These are phyloP conservation scores for Papilionanthe hybrid DNA, from an alignment of 116 monocot genomes.

Conservation along the genomic window DNA sequence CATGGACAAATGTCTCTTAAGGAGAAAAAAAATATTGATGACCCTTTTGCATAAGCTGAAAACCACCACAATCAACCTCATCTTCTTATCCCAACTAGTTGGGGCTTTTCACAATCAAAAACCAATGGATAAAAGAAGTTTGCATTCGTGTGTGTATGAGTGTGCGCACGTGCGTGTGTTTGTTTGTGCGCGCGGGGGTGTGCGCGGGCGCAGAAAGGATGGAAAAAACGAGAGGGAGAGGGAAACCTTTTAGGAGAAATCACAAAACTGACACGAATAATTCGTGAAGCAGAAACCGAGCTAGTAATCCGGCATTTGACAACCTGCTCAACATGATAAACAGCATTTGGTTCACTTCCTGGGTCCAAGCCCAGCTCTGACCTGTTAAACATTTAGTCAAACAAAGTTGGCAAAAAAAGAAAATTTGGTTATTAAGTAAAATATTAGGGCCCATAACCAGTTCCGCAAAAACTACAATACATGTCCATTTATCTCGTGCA, in stretches of 20 bases:
- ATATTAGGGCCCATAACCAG: neutral
- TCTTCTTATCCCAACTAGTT: too few relatives aligned
- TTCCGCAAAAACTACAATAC: neutral
- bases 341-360: constrained; percentile 53
- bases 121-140: neutral
- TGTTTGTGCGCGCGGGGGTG: too few relatives aligned
- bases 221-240: neutral
- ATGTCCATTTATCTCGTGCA: neutral
- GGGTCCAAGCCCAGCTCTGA: constrained; percentile 87
- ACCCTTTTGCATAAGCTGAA: too few relatives aligned
- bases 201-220: neutral
- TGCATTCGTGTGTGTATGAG: neutral
- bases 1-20: neutral
- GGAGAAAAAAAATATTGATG: neutral
- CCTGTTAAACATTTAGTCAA: constrained; percentile 27
- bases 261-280: constrained; percentile 68
- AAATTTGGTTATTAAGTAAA: neutral
- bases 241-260: constrained; percentile 59
- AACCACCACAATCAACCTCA: too few relatives aligned
- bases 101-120: neutral
- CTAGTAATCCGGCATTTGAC: constrained; percentile 81
- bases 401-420: neutral
- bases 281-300: constrained; percentile 33
- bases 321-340: constrained; percentile 89
- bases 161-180: too few relatives aligned